Evolutionary conservation across 129 eudicot genomes (phyloP), one percentile per base, ranked within the genome.

Genomic region (Flaveria trinervia): DNA sequence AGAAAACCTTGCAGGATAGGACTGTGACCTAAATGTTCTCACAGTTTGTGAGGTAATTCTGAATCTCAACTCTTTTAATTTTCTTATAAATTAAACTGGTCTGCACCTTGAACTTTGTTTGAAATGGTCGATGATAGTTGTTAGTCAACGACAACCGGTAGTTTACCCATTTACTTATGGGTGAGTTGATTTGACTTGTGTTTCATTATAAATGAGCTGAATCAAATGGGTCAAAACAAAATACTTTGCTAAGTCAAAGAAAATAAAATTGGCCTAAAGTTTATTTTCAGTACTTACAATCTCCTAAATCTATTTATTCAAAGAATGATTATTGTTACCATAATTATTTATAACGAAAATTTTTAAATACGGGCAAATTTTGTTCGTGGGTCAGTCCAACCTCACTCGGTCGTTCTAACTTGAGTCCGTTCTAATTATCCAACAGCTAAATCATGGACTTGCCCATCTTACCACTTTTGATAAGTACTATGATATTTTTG

Each of bases 21-120:
- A 30, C 46, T 65, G 16, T 61, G 73, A 76, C n/a, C 23, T 20
- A 51, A 65, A 9, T 51, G 73, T 74, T 51, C 36, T 26, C 25
- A 30, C 41, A 36, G 65, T 22, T 11, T 30, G 50, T 62, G 20
- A 50, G 73, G 73, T 76, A 65, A 65, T 65, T 49, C 54, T 65
- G 80, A 76, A 65, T 65, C 36, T 33, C 45, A 59, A 16, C 18
- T 57, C 43, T 17, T 20, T 76, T 55, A 54, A 20, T 71, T 49
- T 71, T 14, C 18, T 39, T 71, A 14, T 64, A 48, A 79, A 64
- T 65, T 39, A 51, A 64, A 79, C 36, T 2, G 55, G 51, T 61
- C 55, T 78, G 77, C 67, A 72, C 15, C 36, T 65, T 64, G 39
- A 22, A 66, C 70, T 17, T 54, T 43, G n/a, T 80, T 71, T 71